Base-by-base conservation (phyloP, 352 stramenopile species). In the Pythium rhizo-oryzae region DNA sequence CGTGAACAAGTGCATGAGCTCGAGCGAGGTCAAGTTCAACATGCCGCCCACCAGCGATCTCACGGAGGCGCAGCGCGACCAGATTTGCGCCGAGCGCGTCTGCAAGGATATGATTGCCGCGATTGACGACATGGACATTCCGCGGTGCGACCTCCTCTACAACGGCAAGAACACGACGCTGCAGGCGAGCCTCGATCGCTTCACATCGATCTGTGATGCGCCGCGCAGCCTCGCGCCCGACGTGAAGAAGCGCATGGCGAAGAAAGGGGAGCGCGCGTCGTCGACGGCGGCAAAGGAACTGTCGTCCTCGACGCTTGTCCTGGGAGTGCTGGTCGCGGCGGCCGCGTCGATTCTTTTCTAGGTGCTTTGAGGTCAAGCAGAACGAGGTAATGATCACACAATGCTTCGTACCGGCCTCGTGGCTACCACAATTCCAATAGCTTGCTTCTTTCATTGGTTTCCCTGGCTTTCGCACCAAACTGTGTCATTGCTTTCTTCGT, bases 71-170 rank as follows among this genome's bases (percentile, higher is more conserved):
- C 63, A 89, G 23, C 67, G 78, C 23, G 30, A 57, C 18, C 62
- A 66, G 15, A 53, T 92, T 21, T 91, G 80, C 52, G 74, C 76
- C 46, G 73, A 82, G 6, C 73, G 74, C 19, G 47, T 65, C 0
- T 91, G 83, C 54, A 76, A 84, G 49, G 55, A 70, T 1, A 81
- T 90, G 78, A 85, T 91, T 49, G 79, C 78, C 0, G 62, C 68
- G 12, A 64, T 90, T 12, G 81, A 90, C 64, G 83, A 90, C 57
- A 70, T 91, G 59, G 69, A 84, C 21, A 65, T 91, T 13, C 79
- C 81, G 19, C 74, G 56, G 18, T 91, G 83, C 52, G 83, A 89
- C 1, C 54, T 76, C 9, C 12, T 74, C 2, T 81, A 85, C 55
- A 69, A 81, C 61, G 69, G 77, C 23, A 74, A 72, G 54, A 89